Conservation (phyloP, 2,329 filamentous ascomycete genomes). For the Stachybotrys chlorohalonatus region DNA sequence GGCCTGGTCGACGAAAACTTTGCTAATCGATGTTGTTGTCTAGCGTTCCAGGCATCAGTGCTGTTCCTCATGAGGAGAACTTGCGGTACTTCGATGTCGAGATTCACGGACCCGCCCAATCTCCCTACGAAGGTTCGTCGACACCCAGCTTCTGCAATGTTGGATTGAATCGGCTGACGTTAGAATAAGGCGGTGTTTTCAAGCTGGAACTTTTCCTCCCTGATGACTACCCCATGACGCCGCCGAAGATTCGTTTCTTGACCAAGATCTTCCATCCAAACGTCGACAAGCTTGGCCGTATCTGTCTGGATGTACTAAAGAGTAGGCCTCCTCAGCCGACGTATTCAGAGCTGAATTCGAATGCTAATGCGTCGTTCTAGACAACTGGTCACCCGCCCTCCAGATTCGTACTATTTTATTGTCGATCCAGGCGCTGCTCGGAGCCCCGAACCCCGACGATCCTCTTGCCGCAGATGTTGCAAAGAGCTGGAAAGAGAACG, state of each 20-base stretch:
- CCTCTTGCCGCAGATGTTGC: constrained; percentile 97
- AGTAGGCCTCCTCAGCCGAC: constrained; percentile 45
- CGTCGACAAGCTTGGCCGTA: constrained; percentile 93
- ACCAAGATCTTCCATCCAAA: constrained; percentile 99
- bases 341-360: not conserved
- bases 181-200: constrained; percentile 63
- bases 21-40: constrained; percentile 9
- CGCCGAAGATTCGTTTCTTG: constrained; percentile 94
- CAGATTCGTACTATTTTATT: constrained; percentile 98
- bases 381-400: constrained; percentile 97
- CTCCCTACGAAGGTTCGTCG: constrained; percentile 80
- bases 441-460: constrained; percentile 94
- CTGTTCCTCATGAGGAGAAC: constrained; percentile 93
- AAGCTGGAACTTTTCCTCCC: constrained; percentile 96
- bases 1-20: constrained; percentile 4
- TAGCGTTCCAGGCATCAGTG: constrained; percentile 93
- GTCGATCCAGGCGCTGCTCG: constrained; percentile 92
- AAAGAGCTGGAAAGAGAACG: constrained; percentile 96
- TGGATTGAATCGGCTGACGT: constrained; percentile 2
- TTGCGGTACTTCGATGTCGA: constrained; percentile 96
- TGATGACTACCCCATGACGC: constrained; percentile 98
- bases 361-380: constrained; percentile 34
- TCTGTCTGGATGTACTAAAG: constrained; percentile 95
- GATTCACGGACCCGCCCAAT: constrained; percentile 85
- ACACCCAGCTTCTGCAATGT: not conserved